Base-by-base conservation (phyloP, 805 yeast species). In the Wickerhamiella slavikovae region DNA sequence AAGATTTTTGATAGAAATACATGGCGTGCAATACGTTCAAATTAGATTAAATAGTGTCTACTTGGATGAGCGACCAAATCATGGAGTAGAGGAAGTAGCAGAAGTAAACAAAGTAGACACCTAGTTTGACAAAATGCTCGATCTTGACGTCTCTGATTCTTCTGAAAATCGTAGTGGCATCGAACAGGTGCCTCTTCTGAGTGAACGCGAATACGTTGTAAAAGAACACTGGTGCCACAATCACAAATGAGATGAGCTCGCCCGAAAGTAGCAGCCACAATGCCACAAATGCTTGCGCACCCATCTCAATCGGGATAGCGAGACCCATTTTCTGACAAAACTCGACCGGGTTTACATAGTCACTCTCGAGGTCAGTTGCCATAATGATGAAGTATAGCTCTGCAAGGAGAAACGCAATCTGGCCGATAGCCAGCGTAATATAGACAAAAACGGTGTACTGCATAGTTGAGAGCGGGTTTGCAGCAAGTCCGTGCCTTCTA, bases 101-200 rank as follows among this genome's bases (percentile, higher is more conserved):
- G 67, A 85, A 89, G 72, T 83, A 62, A 47, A 82, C 57, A 45
- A 89, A 63, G 54, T 79, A 83, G 67, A 79, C 79, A 6, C 91
- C 93, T 43, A 89, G 66, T 55, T 89, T 89, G 52, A 76, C 52
- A 49, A 83, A 85, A 31, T 80, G 64, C 56, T 80, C 95, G 51
- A 72, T 75, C 69, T 85, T 89, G 59, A 85, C 92, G 48, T 73
- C 77, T 45, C 75, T 66, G 45, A 85, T 66, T 20, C 95, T 83
- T 61, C 96, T 72, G 60, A 85, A 85, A 47, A 85, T 89, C 57
- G 89, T 98, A 24, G 98, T 85, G 35, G 98, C 96, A 54, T 89
- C 98, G 52, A 83, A 69, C 38, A 78, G 59, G 51, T 85, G 83
- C 51, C 72, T 71, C 55, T 79, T 80, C 44, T 67, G 68, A 52